phyloP scores from a whole-genome alignment of 495 filamentous ascomycete species.

The Trichodelitschia bisporula region DNA sequence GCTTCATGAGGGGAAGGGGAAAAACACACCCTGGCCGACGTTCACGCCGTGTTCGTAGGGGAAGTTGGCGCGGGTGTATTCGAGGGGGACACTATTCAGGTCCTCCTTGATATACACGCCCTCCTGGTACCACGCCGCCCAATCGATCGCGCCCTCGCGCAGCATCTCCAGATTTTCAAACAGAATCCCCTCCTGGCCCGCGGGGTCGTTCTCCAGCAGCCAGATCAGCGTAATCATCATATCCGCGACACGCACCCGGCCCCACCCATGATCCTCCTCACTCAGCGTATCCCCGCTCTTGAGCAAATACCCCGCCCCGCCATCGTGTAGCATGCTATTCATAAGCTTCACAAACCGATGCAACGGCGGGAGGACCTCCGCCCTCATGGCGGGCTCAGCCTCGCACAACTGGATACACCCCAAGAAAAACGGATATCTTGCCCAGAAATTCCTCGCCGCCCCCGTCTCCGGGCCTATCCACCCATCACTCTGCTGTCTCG shows the following conservation, averaged over 20 bases:
- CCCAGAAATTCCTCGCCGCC: conserved; percentile 26
- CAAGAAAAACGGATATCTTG: conserved; percentile 25
- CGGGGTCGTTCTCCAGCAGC: conserved; percentile 24
- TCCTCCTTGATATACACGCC: conserved; percentile 18
- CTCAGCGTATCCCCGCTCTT: conserved; percentile 18
- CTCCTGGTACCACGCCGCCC: conserved; percentile 20
- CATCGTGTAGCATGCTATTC: conserved; percentile 24
- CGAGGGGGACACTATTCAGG: conserved; percentile 15
- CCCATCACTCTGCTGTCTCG: conserved; percentile 28
- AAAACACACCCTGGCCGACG: conserved; percentile 19
- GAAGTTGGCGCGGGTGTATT: conserved; percentile 8
- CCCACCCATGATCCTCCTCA: conserved; percentile 7
- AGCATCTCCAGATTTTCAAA: conserved; percentile 23
- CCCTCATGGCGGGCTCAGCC: too few species aligned
- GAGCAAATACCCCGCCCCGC: conserved; percentile 23
- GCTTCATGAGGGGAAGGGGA: too few species aligned
- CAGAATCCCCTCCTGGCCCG: conserved; percentile 13
- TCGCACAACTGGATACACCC: conserved; percentile 24
- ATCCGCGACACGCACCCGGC: conserved; percentile 4
- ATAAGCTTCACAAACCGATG: conserved; percentile 17
- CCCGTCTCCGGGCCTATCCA: conserved; percentile 35
- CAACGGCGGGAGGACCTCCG: conserved; percentile 17
- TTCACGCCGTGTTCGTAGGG: conserved; percentile 25
- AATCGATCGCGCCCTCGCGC: conserved; percentile 17
- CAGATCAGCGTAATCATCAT: conserved; percentile 23